Evolutionary conservation across 1,284 basidiomycete species (phyloP), one percentile per base, ranked within the genome.

Genomic region (Cryptococcus sp.): DNA sequence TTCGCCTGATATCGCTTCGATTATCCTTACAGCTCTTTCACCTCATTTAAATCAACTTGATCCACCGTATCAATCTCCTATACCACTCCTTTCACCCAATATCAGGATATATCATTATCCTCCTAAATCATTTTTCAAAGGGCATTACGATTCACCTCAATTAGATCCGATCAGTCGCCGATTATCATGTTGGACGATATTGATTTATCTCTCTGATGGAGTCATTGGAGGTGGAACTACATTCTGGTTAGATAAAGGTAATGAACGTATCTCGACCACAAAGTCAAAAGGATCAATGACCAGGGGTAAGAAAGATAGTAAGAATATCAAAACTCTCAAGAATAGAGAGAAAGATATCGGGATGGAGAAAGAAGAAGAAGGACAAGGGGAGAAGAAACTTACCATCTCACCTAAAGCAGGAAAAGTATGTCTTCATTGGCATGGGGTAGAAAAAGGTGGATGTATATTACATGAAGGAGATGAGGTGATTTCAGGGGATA

Each of bases 381-480:
- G 49, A 23, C 43, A 46, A 14, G 35, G 11, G 59, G 76, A 80
- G 5, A 81, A 83, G 58, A 78, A 78, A 7, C 81, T 31, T 8
- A 41, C 79, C 0, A 81, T 86, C 0, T 82, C 83, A 32, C 74
- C 89, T 45, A 83, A 79, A 36, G 80, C 84, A 5, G 89, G 89
- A 0, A 83, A 83, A 36, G 86, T 83, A 14, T 80, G 90, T 30
- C 74, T 91, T 37, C 89, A 90, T 74, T 79, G 86, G 83, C 87
- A 73, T 62, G 88, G 87, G n/a, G 85, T 88, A 31, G 57, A 53
- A 59, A 86, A 87, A 0, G 80, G 83, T 50, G 84, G 86, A 53
- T 91, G 88, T 67, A 74, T 90, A 73, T 74, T 88, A 38, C 88
- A 90, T 64, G 87, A 90, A 76, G 88, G 88, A 4, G 84, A 85